Evolutionary conservation across 2,329 filamentous ascomycete species (phyloP).

Genomic region (Aspergillus sp.): DNA sequence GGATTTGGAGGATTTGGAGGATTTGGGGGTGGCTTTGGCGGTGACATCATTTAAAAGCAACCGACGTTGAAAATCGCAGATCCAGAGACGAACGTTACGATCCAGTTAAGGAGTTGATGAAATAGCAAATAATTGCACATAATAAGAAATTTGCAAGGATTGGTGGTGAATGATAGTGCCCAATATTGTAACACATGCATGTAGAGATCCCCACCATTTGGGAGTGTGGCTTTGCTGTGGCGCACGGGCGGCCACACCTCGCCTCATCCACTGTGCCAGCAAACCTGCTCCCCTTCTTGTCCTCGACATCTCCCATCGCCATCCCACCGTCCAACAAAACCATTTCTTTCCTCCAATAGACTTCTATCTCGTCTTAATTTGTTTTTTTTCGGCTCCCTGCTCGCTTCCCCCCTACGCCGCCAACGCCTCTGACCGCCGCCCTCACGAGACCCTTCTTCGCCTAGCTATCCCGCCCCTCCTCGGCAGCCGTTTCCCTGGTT

Average conservation of each 20-base stretch:
- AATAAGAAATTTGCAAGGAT: too few relatives aligned
- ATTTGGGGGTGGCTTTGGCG: slow-evolving; percentile 43
- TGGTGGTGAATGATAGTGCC: too few relatives aligned
- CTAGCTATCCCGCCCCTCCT: slow-evolving; percentile 23
- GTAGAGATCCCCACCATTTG: not conserved
- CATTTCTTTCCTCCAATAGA: slow-evolving; percentile 5
- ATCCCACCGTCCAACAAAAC: slow-evolving; percentile 8
- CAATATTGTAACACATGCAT: too few relatives aligned
- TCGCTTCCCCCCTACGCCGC: slow-evolving; percentile 10
- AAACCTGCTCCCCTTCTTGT: slow-evolving; percentile 14
- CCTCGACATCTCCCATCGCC: slow-evolving; percentile 9
- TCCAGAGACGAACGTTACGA: too few relatives aligned
- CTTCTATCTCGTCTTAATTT: slow-evolving; percentile 8
- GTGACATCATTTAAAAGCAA: slow-evolving; percentile 38
- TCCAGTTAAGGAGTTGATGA: too few relatives aligned
- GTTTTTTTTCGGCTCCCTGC: slow-evolving; percentile 1
- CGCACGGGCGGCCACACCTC: slow-evolving; percentile 19
- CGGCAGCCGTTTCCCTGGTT: slow-evolving; percentile 19
- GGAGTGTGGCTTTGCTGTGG: slow-evolving; percentile 19
- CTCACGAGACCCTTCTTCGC: slow-evolving; percentile 38
- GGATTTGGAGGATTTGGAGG: slow-evolving; percentile 46
- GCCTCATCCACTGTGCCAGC: slow-evolving; percentile 16
- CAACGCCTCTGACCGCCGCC: slow-evolving; percentile 16
- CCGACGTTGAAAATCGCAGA: too few relatives aligned
- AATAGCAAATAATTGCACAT: too few relatives aligned